phyloP scores from a whole-genome alignment of 2,329 filamentous ascomycete genomes.

The Plenodomus biglobosus region DNA sequence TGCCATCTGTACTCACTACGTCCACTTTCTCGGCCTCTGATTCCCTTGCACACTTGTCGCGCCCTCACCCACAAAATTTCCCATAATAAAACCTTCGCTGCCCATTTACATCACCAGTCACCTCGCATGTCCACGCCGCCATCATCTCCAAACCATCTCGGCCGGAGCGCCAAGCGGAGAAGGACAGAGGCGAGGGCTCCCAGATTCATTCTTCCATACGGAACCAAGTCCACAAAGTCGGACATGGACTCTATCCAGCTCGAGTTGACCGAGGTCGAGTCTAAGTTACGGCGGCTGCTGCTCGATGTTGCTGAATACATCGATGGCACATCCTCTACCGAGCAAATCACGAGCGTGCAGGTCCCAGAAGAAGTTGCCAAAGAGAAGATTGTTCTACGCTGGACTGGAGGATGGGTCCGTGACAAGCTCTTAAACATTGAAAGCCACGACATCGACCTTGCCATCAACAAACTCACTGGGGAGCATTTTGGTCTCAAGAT shows the following conservation, averaged over 20 bases:
- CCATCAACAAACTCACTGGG: slow-evolving; percentile 84
- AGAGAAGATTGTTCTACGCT: slow-evolving; percentile 63
- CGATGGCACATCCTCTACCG: slow-evolving; percentile 46
- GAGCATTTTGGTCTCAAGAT: slow-evolving; percentile 71
- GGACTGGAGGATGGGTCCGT: slow-evolving; percentile 85
- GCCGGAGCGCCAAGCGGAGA: slow-evolving; percentile 37
- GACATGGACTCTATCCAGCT: slow-evolving; percentile 41
- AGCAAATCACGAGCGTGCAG: slow-evolving; percentile 33
- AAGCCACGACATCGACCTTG: slow-evolving; percentile 81
- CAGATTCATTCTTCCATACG: slow-evolving; percentile 26
- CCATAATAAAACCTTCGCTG: not conserved
- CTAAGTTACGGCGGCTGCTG: slow-evolving; percentile 71
- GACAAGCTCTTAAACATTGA: slow-evolving; percentile 74
- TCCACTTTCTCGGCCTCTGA: slow-evolving; percentile 25
- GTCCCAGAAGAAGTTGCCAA: slow-evolving; percentile 51
- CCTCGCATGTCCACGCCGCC: slow-evolving; percentile 36
- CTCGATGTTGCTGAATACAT: slow-evolving; percentile 78
- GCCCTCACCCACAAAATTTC: not conserved
- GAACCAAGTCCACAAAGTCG: slow-evolving; percentile 31
- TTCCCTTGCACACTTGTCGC: slow-evolving; percentile 5
- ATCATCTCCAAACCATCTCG: slow-evolving; percentile 22
- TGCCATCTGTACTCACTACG: slow-evolving; percentile 31
- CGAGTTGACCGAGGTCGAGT: slow-evolving; percentile 68
- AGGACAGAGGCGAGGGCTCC: slow-evolving; percentile 23
- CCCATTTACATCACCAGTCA: not conserved